These are phyloP conservation scores for Saturnispora zaruensis DNA, from an alignment of 805 yeast genomes.

Conservation along the genomic window DNA sequence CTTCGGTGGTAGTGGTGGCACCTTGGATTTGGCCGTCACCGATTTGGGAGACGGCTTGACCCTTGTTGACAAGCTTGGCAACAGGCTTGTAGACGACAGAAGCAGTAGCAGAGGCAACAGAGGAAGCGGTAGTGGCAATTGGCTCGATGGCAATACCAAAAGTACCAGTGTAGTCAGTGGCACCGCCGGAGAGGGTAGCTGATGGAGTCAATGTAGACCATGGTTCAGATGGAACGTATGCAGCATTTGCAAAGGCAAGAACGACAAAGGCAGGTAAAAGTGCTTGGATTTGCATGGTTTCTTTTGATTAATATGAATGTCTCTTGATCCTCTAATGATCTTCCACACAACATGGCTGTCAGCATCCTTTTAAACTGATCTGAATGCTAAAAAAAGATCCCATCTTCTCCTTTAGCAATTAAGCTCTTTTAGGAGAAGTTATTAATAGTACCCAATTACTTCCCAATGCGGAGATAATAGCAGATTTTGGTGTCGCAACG, in stretches of 20 bases:
- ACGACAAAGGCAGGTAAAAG: slow-evolving; percentile 34
- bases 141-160: slow-evolving; percentile 69
- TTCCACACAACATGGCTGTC: background rate
- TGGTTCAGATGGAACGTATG: slow-evolving; percentile 57
- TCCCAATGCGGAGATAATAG: background rate
- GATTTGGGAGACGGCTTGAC: slow-evolving; percentile 27
- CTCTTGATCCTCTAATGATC: background rate
- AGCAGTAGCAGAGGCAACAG: slow-evolving; percentile 12
- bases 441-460: background rate
- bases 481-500: background rate
- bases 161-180: slow-evolving; percentile 45
- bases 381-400: background rate
- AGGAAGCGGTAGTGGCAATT: slow-evolving; percentile 45
- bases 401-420: background rate
- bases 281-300: slow-evolving; percentile 37
- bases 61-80: slow-evolving; percentile 23
- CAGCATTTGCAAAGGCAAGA: slow-evolving; percentile 44
- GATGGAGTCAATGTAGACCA: slow-evolving; percentile 67
- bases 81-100: background rate
- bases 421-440: background rate
- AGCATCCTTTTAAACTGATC: background rate
- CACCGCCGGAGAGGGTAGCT: slow-evolving; percentile 39
- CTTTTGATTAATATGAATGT: background rate
- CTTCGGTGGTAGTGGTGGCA: slow-evolving; percentile 22
- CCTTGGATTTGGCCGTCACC: slow-evolving; percentile 37